A percentile compares a stretch with the other conserved stretches of the same genome.
Evolutionary conservation across 306 rosid species (phyloP).

Genomic region (Mimosa pudica): DNA sequence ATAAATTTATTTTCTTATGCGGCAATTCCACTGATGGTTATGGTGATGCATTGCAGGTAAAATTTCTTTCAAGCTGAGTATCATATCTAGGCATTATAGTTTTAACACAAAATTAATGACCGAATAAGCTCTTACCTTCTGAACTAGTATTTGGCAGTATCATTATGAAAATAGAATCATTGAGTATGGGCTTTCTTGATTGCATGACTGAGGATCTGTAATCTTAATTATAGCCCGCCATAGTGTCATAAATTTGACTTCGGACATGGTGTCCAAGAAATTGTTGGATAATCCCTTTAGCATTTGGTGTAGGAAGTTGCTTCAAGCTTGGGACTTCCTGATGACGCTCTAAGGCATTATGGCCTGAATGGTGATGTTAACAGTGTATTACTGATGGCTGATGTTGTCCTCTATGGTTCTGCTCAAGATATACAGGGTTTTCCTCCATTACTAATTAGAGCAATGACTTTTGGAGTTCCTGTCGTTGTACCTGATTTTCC

Average conservation of each 20-base stretch:
- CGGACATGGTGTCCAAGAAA: constrained; percentile 15
- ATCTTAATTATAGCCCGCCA: constrained; percentile 16
- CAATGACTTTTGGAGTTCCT: constrained; percentile 90
- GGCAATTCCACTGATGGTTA: constrained; percentile 85
- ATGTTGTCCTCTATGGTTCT: constrained; percentile 87
- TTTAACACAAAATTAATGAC: not conserved
- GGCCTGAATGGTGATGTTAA: constrained; percentile 82
- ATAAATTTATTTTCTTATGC: constrained; percentile 85
- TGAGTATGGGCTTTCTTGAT: constrained; percentile 14
- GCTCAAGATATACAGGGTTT: constrained; percentile 90
- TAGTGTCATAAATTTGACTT: constrained; percentile 25
- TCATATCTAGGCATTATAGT: constrained; percentile 25
- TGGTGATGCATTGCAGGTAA: constrained; percentile 78
- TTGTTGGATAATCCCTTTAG: constrained; percentile 43
- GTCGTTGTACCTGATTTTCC: constrained; percentile 84
- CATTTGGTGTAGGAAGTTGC: constrained; percentile 71
- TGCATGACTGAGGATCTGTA: constrained; percentile 17
- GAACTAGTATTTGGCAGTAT: not conserved
- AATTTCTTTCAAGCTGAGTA: constrained; percentile 33
- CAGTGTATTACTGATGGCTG: constrained; percentile 81
- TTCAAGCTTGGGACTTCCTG: constrained; percentile 80
- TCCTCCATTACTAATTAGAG: constrained; percentile 84
- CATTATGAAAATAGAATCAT: not conserved
- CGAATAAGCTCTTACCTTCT: not conserved
- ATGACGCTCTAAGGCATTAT: constrained; percentile 73